A percentile compares a stretch with the other conserved stretches of the same genome.
Evolutionary conservation across 2,329 filamentous ascomycete genomes (phyloP).

Genomic region (Aspergillus fijiensis): DNA sequence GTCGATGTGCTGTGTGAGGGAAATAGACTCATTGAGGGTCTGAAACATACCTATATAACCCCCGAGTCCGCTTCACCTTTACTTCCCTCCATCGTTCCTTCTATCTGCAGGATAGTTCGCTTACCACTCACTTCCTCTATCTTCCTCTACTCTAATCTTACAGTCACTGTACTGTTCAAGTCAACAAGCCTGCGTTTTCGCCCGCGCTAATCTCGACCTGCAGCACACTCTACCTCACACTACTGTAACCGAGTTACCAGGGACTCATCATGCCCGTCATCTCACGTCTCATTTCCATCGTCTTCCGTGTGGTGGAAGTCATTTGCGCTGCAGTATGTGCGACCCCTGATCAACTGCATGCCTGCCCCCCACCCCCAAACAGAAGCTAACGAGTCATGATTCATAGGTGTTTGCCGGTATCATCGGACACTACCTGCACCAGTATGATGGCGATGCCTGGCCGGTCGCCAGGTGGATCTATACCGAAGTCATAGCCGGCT

Average conservation of each 20-base stretch:
- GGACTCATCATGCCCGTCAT: conserved; percentile 49
- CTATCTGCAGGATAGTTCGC: not conserved
- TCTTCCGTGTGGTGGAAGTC: conserved; percentile 63
- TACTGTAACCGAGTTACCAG: conserved; percentile 1
- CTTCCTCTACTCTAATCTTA: not conserved
- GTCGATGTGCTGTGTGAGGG: not conserved
- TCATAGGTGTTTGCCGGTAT: conserved; percentile 62
- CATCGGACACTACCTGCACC: conserved; percentile 64
- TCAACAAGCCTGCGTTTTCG: not conserved
- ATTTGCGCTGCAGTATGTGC: conserved; percentile 64
- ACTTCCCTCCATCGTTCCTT: not conserved
- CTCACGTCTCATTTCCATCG: conserved; percentile 55
- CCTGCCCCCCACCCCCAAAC: not conserved
- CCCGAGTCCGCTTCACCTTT: not conserved
- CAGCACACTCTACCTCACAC: conserved; percentile 1
- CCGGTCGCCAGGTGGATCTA: conserved; percentile 69
- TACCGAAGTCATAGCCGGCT: conserved; percentile 66
- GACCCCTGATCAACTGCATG: not conserved
- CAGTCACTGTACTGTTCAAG: not conserved
- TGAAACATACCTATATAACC: conserved; percentile 9
- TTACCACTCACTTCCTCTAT: not conserved
- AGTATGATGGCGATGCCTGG: conserved; percentile 51
- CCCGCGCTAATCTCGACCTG: not conserved
- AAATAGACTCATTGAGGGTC: not conserved
- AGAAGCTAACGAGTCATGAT: not conserved